Evolutionary conservation across 768 basidiomycete genomes (phyloP).

Genomic region (Cystobasidium onofrii): DNA sequence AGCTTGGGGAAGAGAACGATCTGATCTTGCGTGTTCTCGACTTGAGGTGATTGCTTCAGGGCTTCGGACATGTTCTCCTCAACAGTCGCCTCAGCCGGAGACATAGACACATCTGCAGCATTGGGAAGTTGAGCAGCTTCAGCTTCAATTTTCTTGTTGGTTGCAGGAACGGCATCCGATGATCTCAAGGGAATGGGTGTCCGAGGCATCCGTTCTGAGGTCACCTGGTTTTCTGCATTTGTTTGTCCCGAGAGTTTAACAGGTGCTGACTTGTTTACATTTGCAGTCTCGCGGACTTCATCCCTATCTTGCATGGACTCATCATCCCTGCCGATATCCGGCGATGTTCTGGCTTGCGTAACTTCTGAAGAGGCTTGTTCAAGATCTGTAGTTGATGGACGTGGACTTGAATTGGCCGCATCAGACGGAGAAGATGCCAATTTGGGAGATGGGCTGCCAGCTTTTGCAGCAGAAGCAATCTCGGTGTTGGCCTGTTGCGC

Average conservation of each 20-base stretch:
- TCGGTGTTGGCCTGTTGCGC: background rate
- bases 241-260: background rate
- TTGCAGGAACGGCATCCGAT: background rate
- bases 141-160: background rate
- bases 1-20: background rate
- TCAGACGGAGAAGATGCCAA: conserved; percentile 7
- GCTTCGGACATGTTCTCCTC: background rate
- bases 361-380: background rate
- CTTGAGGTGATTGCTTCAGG: background rate
- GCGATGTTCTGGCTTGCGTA: background rate
- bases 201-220: background rate
- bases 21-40: background rate
- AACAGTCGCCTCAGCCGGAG: background rate
- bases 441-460: background rate
- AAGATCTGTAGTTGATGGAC: background rate
- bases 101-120: background rate
- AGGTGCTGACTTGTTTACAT: background rate
- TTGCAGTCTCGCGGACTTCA: background rate
- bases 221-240: background rate
- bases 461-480: background rate
- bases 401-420: background rate
- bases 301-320: background rate
- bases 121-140: background rate
- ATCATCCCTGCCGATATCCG: background rate
- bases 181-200: background rate